These are phyloP conservation scores for Testicularia cyperi DNA, from an alignment of 1,284 basidiomycete species.

Conservation along the genomic window DNA sequence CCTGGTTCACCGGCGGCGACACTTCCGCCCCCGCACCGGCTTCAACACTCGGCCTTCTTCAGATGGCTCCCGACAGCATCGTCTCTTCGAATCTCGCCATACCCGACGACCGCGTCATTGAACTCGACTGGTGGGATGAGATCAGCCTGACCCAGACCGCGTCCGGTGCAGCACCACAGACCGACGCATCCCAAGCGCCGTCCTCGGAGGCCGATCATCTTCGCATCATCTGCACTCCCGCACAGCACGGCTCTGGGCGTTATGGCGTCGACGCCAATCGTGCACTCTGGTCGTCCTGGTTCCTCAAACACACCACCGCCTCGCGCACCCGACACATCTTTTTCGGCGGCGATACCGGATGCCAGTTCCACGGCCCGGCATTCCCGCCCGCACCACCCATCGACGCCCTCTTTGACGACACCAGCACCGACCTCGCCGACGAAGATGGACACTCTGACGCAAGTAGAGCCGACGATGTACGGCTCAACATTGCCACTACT, in stretches of 20 bases:
- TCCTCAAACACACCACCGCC: conserved; percentile 24
- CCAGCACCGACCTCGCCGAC: conserved; percentile 2
- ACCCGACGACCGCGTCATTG: conserved; percentile 37
- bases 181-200: no score
- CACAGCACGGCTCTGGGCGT: conserved; percentile 56
- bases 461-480: no score
- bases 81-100: conserved; percentile 28
- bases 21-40: neutral
- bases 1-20: conserved; percentile 37
- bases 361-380: conserved; percentile 40
- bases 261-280: conserved; percentile 41
- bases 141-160: conserved; percentile 8
- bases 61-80: no score
- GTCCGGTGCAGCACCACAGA: neutral
- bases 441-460: no score
- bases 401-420: conserved; percentile 4
- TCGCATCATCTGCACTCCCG: conserved; percentile 48
- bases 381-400: conserved; percentile 26
- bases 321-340: conserved; percentile 10
- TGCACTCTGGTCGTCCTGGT: conserved; percentile 53
- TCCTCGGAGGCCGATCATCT: neutral
- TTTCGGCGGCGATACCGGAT: conserved; percentile 58
- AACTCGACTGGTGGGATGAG: conserved; percentile 59
- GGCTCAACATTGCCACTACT: no score
- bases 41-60: no score